phyloP scores from a whole-genome alignment of 2,329 filamentous ascomycete species.

The Pseudogymnoascus sp. region DNA sequence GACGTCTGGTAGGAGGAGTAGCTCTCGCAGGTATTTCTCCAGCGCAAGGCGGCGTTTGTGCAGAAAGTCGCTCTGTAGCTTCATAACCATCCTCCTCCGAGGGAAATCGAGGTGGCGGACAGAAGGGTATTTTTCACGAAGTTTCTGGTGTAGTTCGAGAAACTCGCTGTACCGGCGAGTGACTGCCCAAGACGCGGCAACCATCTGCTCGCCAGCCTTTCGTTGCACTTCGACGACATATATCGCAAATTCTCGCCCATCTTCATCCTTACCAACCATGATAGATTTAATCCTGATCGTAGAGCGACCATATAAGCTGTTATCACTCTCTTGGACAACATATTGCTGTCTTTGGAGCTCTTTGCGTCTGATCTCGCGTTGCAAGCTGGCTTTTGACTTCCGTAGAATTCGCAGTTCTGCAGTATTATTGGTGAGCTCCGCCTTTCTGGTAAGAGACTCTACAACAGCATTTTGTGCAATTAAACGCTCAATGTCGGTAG shows the following conservation, averaged over 20 bases:
- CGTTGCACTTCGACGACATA: conserved; percentile 90
- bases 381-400: conserved; percentile 89
- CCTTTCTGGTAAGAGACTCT: conserved; percentile 85
- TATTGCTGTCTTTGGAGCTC: conserved; percentile 96
- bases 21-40: conserved; percentile 74
- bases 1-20: conserved; percentile 82
- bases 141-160: conserved; percentile 83
- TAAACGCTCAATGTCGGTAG: conserved; percentile 82
- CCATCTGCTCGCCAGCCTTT: conserved; percentile 89
- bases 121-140: conserved; percentile 76
- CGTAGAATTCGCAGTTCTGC: conserved; percentile 84
- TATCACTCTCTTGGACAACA: conserved; percentile 94
- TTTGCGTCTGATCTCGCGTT: conserved; percentile 86
- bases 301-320: conserved; percentile 88
- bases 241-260: conserved; percentile 86
- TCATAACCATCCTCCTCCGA: conserved; percentile 85
- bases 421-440: conserved; percentile 93
- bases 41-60: conserved; percentile 78
- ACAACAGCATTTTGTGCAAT: conserved; percentile 82
- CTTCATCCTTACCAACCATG: conserved; percentile 83
- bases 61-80: conserved; percentile 90
- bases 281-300: conserved; percentile 86
- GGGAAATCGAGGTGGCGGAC: conserved; percentile 90
- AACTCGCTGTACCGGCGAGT: conserved; percentile 96
- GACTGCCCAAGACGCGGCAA: conserved; percentile 88